Conservation (phyloP, 129 eudicot genomes). For the Centrapalus pauciflorus region DNA sequence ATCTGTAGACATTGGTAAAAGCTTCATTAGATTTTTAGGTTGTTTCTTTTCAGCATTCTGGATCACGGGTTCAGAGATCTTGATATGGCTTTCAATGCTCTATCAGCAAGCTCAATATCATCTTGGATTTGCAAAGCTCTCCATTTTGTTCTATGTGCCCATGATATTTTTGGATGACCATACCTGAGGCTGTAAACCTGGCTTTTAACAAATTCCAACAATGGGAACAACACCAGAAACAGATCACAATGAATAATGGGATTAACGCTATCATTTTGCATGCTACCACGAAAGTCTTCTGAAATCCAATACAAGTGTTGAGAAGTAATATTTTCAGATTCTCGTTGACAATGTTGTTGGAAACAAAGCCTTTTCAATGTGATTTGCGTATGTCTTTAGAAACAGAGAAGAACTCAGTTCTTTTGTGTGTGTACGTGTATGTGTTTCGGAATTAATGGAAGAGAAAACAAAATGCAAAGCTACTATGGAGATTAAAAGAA, state of each 20-base stretch:
- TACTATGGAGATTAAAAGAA: too few relatives aligned
- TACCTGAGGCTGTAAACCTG: too few relatives aligned
- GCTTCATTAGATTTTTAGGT: conserved; percentile 11
- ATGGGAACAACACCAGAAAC: not conserved
- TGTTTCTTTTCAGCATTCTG: conserved; percentile 16
- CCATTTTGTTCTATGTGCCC: not conserved
- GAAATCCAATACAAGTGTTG: not conserved
- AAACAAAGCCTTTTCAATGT: too few relatives aligned
- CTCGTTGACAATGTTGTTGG: not conserved
- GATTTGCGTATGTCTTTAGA: too few relatives aligned
- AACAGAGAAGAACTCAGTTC: too few relatives aligned
- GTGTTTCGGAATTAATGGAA: too few relatives aligned
- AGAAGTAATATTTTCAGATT: not conserved
- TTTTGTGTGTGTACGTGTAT: too few relatives aligned
- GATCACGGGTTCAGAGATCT: conserved; percentile 13
- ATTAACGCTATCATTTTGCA: not conserved
- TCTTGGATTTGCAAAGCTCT: conserved; percentile 23
- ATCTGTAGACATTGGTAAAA: not conserved
- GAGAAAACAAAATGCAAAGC: too few relatives aligned
- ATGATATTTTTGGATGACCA: too few relatives aligned
- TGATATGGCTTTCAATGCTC: conserved; percentile 4
- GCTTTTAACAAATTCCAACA: not conserved
- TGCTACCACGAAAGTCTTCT: conserved; percentile 2
- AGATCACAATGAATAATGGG: not conserved
- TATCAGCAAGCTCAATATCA: conserved; percentile 14